Evolutionary conservation across 208 protist species (phyloP).

Genomic region (Trypanosoma avium): DNA sequence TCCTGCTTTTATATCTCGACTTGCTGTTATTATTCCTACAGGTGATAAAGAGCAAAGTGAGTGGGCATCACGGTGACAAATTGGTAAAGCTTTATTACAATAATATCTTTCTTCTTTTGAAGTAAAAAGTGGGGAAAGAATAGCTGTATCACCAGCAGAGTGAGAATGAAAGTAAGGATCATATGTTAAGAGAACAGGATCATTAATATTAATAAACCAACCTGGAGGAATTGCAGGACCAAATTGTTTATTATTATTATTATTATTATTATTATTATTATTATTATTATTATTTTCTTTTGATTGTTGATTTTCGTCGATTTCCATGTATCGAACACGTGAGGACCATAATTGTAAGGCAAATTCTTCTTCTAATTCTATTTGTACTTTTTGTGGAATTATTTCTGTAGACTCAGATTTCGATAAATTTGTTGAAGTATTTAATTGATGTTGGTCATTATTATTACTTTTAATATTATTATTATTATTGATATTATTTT

Average conservation of each 20-base stretch:
- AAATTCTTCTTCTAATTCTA: constrained; percentile 7
- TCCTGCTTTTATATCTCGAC: constrained; percentile 14
- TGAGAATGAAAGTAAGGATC: constrained; percentile 22
- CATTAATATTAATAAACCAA: constrained; percentile 21
- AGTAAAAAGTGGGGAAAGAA: constrained; percentile 2
- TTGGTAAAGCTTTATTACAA: constrained; percentile 6
- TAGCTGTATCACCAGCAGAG: not conserved
- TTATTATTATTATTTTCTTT: not conserved
- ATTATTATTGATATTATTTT: too few relatives aligned
- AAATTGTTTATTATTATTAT: not conserved
- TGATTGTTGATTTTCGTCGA: too few relatives aligned
- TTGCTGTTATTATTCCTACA: not conserved
- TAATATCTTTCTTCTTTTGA: constrained; percentile 18
- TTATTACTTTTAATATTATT: too few relatives aligned
- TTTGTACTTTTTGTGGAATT: not conserved
- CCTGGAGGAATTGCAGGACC: constrained; percentile 21
- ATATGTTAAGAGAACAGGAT: constrained; percentile 25
- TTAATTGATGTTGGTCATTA: too few relatives aligned
- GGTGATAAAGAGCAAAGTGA: constrained; percentile 5
- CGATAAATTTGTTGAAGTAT: too few relatives aligned
- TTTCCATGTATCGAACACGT: constrained; percentile 5
- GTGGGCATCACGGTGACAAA: constrained; percentile 8
- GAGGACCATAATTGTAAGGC: not conserved
- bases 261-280: too few relatives aligned
- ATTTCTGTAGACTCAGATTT: not conserved